These are phyloP conservation scores for Diplocarpon rosae DNA, from an alignment of 2,329 filamentous ascomycete genomes.

Conservation along the genomic window DNA sequence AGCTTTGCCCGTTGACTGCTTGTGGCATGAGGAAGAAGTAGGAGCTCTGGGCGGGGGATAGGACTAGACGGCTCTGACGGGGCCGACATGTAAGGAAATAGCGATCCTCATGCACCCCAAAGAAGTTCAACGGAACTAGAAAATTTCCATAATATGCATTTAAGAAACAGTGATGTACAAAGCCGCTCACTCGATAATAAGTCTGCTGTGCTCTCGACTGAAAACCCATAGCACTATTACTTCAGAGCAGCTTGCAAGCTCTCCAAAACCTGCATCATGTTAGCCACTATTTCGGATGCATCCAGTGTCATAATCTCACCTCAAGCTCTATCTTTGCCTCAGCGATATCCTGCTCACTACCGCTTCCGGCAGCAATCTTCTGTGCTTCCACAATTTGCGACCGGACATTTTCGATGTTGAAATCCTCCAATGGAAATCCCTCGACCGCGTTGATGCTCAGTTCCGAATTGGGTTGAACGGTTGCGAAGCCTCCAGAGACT, in stretches of 20 bases:
- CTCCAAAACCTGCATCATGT: slow-evolving; percentile 59
- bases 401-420: slow-evolving; percentile 82
- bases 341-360: slow-evolving; percentile 93
- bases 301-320: slow-evolving; percentile 42
- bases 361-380: slow-evolving; percentile 82
- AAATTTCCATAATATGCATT: slow-evolving; percentile 19
- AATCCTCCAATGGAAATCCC: slow-evolving; percentile 89
- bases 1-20: slow-evolving; percentile 3
- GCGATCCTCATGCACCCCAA: no score
- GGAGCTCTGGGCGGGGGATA: no score
- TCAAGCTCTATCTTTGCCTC: slow-evolving; percentile 99
- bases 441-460: slow-evolving; percentile 98
- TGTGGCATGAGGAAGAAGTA: not conserved
- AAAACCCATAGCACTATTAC: slow-evolving; percentile 36
- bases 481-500: slow-evolving; percentile 96
- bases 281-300: slow-evolving; percentile 24
- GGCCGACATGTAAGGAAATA: no score
- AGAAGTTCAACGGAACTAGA: not conserved
- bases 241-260: slow-evolving; percentile 71
- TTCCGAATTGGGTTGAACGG: slow-evolving; percentile 87
- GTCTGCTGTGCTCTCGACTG: slow-evolving; percentile 9
- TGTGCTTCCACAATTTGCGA: slow-evolving; percentile 89
- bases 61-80: not conserved
- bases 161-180: slow-evolving; percentile 27
- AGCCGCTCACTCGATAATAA: slow-evolving; percentile 23